These are phyloP conservation scores for Wickerhamomyces sp. DNA, from an alignment of 1,139 yeast species.

Conservation along the genomic window DNA sequence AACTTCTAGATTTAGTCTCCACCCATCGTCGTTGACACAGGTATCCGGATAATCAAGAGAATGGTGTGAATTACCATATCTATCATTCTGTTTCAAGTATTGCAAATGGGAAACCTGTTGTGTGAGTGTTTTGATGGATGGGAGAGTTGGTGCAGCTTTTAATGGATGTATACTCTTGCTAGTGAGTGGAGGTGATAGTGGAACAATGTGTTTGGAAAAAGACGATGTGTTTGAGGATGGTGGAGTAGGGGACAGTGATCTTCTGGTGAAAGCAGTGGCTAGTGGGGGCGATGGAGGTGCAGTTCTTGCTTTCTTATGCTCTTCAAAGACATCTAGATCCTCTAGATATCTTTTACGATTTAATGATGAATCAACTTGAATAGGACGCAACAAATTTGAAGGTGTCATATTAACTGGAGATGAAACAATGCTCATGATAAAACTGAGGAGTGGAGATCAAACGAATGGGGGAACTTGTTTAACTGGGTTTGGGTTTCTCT, in stretches of 20 bases:
- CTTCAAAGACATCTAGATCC: constrained; percentile 20
- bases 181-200: constrained; percentile 10
- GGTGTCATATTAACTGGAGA: constrained; percentile 9
- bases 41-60: constrained; percentile 25
- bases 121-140: constrained; percentile 7
- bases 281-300: constrained; percentile 48
- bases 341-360: constrained; percentile 23
- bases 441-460: background rate
- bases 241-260: constrained; percentile 19
- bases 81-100: constrained; percentile 17
- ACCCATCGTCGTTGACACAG: constrained; percentile 24
- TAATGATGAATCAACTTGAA: constrained; percentile 9
- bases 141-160: background rate
- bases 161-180: constrained; percentile 6
- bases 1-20: constrained; percentile 27
- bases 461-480: background rate
- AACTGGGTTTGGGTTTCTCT: background rate
- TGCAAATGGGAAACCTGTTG: constrained; percentile 13
- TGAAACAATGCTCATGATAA: constrained; percentile 13
- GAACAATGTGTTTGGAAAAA: background rate
- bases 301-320: constrained; percentile 41
- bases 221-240: constrained; percentile 6
- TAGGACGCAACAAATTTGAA: constrained; percentile 12
- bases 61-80: constrained; percentile 16
- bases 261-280: constrained; percentile 12